Percentiles rank a stretch among this genome's conserved stretches.
phyloP scores from a whole-genome alignment of 805 yeast genomes.

The Pichia paraexigua region DNA sequence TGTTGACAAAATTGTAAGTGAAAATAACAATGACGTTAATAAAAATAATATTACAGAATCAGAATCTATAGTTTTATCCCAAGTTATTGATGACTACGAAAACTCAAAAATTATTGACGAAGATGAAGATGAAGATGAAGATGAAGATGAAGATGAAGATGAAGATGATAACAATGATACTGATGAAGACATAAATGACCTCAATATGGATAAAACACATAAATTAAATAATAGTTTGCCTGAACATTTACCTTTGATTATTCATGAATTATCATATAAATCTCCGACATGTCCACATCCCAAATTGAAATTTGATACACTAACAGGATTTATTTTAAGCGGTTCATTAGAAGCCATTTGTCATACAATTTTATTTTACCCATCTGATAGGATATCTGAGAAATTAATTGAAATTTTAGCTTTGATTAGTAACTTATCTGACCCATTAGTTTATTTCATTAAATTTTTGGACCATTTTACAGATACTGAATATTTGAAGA shows the following conservation, averaged over 20 bases:
- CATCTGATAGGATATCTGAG: conserved; percentile 29
- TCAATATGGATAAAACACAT: not conserved
- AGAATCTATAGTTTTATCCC: conserved; percentile 1
- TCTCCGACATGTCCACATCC: conserved; percentile 55
- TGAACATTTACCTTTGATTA: conserved; percentile 2
- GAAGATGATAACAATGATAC: not conserved
- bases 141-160: not conserved
- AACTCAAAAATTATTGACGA: not conserved
- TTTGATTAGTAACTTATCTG: conserved; percentile 39
- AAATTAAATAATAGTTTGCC: not conserved
- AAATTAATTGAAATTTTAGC: conserved; percentile 49
- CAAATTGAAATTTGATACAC: conserved; percentile 41
- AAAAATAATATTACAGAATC: not conserved
- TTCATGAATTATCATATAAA: conserved; percentile 7
- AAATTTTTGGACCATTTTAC: conserved; percentile 14
- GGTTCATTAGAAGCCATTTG: conserved; percentile 68
- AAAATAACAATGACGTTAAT: not conserved
- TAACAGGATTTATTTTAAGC: conserved; percentile 36
- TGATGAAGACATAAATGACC: not conserved
- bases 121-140: not conserved
- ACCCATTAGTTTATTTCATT: conserved; percentile 36
- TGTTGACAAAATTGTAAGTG: not conserved
- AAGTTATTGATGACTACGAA: conserved; percentile 4
- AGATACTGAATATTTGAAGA: not conserved
- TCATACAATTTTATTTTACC: conserved; percentile 60